phyloP scores from a whole-genome alignment of 495 filamentous ascomycete genomes.

The Saxophila tyrrhenica region DNA sequence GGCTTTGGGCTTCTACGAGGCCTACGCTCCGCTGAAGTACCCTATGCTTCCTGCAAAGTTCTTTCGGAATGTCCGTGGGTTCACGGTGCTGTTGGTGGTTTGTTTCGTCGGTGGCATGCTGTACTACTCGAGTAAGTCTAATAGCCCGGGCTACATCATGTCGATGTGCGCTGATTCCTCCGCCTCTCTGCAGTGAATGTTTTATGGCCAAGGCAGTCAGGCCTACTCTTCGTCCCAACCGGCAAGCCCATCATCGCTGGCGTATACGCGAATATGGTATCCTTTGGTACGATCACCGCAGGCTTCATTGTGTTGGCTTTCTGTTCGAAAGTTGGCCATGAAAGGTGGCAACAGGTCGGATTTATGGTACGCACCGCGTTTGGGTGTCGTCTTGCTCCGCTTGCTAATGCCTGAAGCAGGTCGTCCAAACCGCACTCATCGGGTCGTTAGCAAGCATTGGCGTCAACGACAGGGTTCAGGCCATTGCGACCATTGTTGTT shows the following conservation, averaged over 20 bases:
- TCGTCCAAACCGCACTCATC: slow-evolving; percentile 15
- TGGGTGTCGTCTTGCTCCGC: neutral
- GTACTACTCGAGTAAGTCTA: slow-evolving; percentile 5
- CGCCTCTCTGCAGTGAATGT: slow-evolving; percentile 6
- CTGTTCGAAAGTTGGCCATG: slow-evolving; percentile 11
- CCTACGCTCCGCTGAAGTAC: slow-evolving; percentile 6
- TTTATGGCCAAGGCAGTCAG: slow-evolving; percentile 18
- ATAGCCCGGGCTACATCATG: neutral
- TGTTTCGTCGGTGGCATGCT: slow-evolving; percentile 11
- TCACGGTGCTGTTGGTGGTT: slow-evolving; percentile 4
- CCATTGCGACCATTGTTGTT: slow-evolving; percentile 16
- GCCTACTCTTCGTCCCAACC: slow-evolving; percentile 15
- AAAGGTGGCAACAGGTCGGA: slow-evolving; percentile 16
- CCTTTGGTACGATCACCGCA: slow-evolving; percentile 16
- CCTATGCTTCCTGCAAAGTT: slow-evolving; percentile 6
- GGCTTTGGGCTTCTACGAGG: slow-evolving; percentile 5
- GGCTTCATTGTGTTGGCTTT: slow-evolving; percentile 6
- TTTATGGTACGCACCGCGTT: slow-evolving; percentile 9
- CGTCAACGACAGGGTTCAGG: slow-evolving; percentile 13
- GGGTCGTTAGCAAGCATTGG: slow-evolving; percentile 16
- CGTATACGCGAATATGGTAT: slow-evolving; percentile 17
- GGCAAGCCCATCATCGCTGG: slow-evolving; percentile 14
- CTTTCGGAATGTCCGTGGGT: slow-evolving; percentile 3
- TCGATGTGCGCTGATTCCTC: neutral
- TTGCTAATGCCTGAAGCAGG: neutral